These are phyloP conservation scores for Aspergillus oerlinghausenensis DNA, from an alignment of 2,329 filamentous ascomycete species.

Conservation along the genomic window DNA sequence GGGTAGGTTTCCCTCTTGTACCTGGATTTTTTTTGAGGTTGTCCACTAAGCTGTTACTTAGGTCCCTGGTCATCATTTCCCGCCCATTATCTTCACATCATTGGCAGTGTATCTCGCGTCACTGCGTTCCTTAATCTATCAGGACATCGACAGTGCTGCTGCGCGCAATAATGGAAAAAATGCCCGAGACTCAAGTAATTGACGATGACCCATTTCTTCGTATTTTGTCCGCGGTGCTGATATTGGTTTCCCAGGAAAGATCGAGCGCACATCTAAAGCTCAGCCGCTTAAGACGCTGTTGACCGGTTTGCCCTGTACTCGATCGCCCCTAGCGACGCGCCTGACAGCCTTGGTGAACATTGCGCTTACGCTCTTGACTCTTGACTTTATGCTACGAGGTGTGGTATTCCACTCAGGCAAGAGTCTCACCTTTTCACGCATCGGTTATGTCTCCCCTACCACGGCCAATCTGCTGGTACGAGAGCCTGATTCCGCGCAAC, in stretches of 20 bases:
- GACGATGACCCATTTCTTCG: not conserved
- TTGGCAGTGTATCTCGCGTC: conserved; percentile 45
- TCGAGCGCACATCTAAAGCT: conserved; percentile 3
- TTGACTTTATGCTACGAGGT: conserved; percentile 74
- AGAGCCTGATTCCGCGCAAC: conserved; percentile 69
- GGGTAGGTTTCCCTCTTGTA: conserved; percentile 27
- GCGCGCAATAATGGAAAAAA: conserved; percentile 7
- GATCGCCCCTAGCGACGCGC: conserved; percentile 61
- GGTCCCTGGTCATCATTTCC: conserved; percentile 37
- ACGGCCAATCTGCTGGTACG: conserved; percentile 78
- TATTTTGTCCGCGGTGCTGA: not conserved
- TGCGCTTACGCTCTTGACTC: conserved; percentile 61
- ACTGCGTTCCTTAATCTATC: conserved; percentile 21
- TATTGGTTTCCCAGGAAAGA: not conserved
- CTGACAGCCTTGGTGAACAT: conserved; percentile 69
- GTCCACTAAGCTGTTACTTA: conserved; percentile 13
- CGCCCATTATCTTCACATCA: conserved; percentile 36
- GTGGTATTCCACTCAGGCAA: conserved; percentile 64
- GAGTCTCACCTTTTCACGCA: conserved; percentile 76
- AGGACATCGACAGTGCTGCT: conserved; percentile 1
- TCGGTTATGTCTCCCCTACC: conserved; percentile 79
- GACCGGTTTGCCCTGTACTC: conserved; percentile 69
- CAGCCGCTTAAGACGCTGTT: conserved; percentile 61
- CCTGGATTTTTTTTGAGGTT: too few species aligned
- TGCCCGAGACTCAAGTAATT: conserved; percentile 3